Evolutionary conservation across 2,329 filamentous ascomycete species (phyloP).

Genomic region (Fusarium siculi): DNA sequence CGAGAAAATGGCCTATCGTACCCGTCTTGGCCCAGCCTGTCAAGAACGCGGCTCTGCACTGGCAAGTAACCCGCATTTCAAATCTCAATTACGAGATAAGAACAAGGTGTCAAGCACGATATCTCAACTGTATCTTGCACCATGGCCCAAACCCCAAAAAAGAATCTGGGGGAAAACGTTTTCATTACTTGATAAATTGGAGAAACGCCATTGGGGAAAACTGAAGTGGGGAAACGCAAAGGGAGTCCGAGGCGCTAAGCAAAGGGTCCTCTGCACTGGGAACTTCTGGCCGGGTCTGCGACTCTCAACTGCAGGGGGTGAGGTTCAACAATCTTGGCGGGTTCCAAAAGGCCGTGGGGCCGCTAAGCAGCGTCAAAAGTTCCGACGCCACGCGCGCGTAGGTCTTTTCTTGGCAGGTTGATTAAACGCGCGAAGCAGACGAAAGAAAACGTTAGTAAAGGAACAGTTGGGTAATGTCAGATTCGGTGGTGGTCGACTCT

Average conservation of each 20-base stretch:
- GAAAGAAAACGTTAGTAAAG: neutral
- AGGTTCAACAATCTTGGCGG: slow-evolving; percentile 6
- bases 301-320: neutral
- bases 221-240: neutral
- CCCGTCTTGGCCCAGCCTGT: neutral
- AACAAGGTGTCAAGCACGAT: slow-evolving; percentile 22
- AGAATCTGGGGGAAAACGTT: slow-evolving; percentile 30
- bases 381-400: slow-evolving; percentile 24
- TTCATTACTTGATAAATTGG: slow-evolving; percentile 21
- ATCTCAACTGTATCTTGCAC: slow-evolving; percentile 16
- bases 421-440: slow-evolving; percentile 4
- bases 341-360: slow-evolving; percentile 34
- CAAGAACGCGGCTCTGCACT: slow-evolving; percentile 19
- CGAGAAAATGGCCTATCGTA: slow-evolving; percentile 9
- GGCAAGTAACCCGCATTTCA: neutral
- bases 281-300: slow-evolving; percentile 11
- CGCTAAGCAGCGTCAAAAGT: slow-evolving; percentile 23
- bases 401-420: neutral
- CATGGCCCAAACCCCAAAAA: neutral
- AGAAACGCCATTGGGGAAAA: neutral
- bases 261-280: slow-evolving; percentile 32
- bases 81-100: slow-evolving; percentile 5
- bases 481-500: neutral
- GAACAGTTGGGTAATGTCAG: neutral
- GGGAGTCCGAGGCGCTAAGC: slow-evolving; percentile 23